These are phyloP conservation scores for Pseudogymnoascus sp. DNA, from an alignment of 2,329 filamentous ascomycete genomes.

Conservation along the genomic window DNA sequence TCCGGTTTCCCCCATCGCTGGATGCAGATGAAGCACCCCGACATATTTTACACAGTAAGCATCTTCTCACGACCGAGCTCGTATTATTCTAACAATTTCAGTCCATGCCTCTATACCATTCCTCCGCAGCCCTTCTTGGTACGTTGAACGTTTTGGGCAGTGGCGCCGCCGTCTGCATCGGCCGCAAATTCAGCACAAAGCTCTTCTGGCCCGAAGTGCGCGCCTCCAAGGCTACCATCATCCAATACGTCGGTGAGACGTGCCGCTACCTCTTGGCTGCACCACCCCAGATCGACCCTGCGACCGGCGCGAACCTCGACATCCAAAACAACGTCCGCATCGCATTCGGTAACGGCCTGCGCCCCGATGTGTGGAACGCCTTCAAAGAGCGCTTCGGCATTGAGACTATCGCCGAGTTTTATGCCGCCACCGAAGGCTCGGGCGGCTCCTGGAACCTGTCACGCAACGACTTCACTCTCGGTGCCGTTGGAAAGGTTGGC, in stretches of 20 bases:
- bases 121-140: slow-evolving; percentile 65
- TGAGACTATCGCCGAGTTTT: slow-evolving; percentile 68
- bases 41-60: slow-evolving; percentile 67
- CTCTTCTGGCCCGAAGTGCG: slow-evolving; percentile 71
- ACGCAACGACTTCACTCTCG: slow-evolving; percentile 63
- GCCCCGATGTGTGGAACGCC: slow-evolving; percentile 75
- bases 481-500: slow-evolving; percentile 70
- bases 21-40: slow-evolving; percentile 49
- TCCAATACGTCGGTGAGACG: slow-evolving; percentile 86
- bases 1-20: slow-evolving; percentile 46
- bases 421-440: slow-evolving; percentile 67
- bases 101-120: slow-evolving; percentile 87
- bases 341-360: slow-evolving; percentile 77
- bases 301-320: slow-evolving; percentile 61
- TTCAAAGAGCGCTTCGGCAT: slow-evolving; percentile 79
- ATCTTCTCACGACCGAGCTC: background rate
- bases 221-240: slow-evolving; percentile 60
- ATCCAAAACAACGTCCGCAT: slow-evolving; percentile 62
- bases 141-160: slow-evolving; percentile 51
- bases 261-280: slow-evolving; percentile 71
- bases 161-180: slow-evolving; percentile 61
- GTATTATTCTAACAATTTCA: slow-evolving; percentile 28
- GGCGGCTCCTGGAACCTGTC: slow-evolving; percentile 64
- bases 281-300: slow-evolving; percentile 51
- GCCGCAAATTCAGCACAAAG: slow-evolving; percentile 68